Conservation (phyloP, 2,329 filamentous ascomycete species). For the Macrophomina pseudophaseolina region DNA sequence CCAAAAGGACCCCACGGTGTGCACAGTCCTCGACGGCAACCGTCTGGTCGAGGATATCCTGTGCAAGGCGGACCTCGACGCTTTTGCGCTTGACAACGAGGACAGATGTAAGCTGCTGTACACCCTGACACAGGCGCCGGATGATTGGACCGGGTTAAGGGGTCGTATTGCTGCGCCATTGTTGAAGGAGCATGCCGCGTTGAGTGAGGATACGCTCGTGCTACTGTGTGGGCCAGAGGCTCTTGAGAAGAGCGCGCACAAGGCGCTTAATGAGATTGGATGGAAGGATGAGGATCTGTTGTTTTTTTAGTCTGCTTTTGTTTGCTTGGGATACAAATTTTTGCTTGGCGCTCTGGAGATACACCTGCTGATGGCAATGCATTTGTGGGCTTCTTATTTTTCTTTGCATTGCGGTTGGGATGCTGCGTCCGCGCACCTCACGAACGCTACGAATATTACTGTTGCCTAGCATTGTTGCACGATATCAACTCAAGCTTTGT, state of each 20-base stretch:
- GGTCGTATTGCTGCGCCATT: constrained; percentile 71
- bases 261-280: constrained; percentile 64
- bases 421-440: background rate
- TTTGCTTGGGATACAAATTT: background rate
- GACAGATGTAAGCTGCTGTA: constrained; percentile 69
- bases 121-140: constrained; percentile 67
- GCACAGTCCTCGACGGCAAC: constrained; percentile 80
- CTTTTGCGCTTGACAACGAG: constrained; percentile 58
- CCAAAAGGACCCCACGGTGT: constrained; percentile 66
- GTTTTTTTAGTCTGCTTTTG: constrained; percentile 64
- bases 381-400: background rate
- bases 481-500: too few relatives aligned
- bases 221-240: constrained; percentile 79
- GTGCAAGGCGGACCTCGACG: constrained; percentile 73
- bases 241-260: constrained; percentile 71
- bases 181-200: constrained; percentile 61
- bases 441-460: background rate
- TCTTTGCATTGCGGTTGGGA: background rate
- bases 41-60: constrained; percentile 80
- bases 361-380: background rate
- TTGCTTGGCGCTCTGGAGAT: constrained; percentile 2
- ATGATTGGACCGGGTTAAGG: constrained; percentile 69
- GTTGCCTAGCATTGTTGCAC: too few relatives aligned
- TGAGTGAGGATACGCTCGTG: constrained; percentile 62
- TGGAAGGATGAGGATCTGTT: constrained; percentile 76